Conservation (phyloP, 2,329 filamentous ascomycete species). For the Pseudocercospora pini-densiflorae region DNA sequence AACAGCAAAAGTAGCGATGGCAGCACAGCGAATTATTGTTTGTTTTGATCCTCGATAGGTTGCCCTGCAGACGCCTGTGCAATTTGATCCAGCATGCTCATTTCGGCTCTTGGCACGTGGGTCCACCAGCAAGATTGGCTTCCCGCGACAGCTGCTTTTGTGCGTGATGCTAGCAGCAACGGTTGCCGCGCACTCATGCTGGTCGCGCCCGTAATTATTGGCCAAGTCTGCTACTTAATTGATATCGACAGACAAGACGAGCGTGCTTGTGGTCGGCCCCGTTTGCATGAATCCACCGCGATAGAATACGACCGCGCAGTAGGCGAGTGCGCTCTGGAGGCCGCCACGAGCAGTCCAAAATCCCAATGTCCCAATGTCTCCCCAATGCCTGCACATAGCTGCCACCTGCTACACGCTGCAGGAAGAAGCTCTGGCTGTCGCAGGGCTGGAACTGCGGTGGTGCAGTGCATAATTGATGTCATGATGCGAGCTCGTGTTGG, state of each 20-base stretch:
- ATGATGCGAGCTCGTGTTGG: slow-evolving; percentile 1
- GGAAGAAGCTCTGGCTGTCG: not conserved
- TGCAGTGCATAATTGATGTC: slow-evolving; percentile 3
- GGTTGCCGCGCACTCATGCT: slow-evolving; percentile 14
- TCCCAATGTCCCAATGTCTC: not conserved
- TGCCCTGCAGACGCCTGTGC: slow-evolving; percentile 18
- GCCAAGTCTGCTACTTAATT: slow-evolving; percentile 21
- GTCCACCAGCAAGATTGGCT: slow-evolving; percentile 20
- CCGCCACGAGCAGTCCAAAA: not conserved
- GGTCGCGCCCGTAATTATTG: slow-evolving; percentile 26
- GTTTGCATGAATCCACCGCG: not conserved
- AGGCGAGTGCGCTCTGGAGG: not conserved
- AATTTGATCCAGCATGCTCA: slow-evolving; percentile 21
- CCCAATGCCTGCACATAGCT: not conserved
- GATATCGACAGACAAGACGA: slow-evolving; percentile 18
- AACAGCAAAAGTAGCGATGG: not conserved
- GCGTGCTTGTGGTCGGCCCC: slow-evolving; percentile 2
- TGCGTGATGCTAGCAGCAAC: slow-evolving; percentile 10
- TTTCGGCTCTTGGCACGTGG: slow-evolving; percentile 30
- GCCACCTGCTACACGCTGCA: not conserved
- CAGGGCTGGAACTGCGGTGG: not conserved
- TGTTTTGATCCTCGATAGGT: slow-evolving; percentile 17
- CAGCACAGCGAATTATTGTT: slow-evolving; percentile 10
- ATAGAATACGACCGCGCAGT: not conserved
- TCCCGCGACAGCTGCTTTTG: slow-evolving; percentile 13